These are phyloP conservation scores for Pythium utonaiense DNA, from an alignment of 352 stramenopile species.

Conservation along the genomic window DNA sequence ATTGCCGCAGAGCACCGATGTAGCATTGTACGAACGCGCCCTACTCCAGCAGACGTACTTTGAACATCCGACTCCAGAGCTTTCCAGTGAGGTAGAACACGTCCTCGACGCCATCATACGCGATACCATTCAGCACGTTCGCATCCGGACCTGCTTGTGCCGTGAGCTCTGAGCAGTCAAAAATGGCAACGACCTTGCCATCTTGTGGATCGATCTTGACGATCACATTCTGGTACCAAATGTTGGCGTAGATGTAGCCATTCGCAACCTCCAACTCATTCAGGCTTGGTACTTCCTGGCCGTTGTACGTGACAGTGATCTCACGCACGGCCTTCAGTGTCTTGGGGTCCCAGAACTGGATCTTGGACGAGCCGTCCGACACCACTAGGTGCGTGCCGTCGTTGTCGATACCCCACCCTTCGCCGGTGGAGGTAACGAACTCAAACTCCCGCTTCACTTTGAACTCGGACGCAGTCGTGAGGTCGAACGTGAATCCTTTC, in stretches of 20 bases:
- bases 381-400: conserved; percentile 58
- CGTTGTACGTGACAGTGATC: conserved; percentile 56
- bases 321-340: conserved; percentile 74
- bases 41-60: conserved; percentile 66
- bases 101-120: conserved; percentile 85
- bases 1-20: too few relatives aligned
- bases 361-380: conserved; percentile 85
- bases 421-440: conserved; percentile 64
- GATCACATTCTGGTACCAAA: conserved; percentile 92
- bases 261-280: conserved; percentile 94
- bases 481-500: conserved; percentile 86
- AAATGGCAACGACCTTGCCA: conserved; percentile 85
- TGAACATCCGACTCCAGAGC: conserved; percentile 89
- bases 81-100: conserved; percentile 94
- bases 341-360: conserved; percentile 90
- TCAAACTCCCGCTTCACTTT: conserved; percentile 59
- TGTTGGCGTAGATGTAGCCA: conserved; percentile 92
- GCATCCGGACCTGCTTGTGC: conserved; percentile 43
- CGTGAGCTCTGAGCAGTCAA: conserved; percentile 76
- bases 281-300: conserved; percentile 55
- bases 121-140: conserved; percentile 92
- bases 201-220: conserved; percentile 90
- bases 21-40: too few relatives aligned
- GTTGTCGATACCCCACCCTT: conserved; percentile 95
- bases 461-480: conserved; percentile 34